Base-by-base conservation (phyloP, 495 filamentous ascomycete genomes). In the Letharia columbiana region DNA sequence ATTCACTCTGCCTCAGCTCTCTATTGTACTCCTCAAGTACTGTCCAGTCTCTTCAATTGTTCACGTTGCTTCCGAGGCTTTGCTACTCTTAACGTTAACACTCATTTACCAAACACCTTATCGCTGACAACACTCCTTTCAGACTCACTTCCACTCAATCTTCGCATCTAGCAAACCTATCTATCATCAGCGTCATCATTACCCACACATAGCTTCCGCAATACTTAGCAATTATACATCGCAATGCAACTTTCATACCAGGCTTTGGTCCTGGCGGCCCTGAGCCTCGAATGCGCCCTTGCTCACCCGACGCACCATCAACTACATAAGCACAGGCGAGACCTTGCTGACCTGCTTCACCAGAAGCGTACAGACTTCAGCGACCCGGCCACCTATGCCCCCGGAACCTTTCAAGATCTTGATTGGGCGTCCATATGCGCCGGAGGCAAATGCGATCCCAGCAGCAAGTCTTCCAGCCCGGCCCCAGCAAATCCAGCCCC, bases 301-400 rank as follows among this genome's bases (percentile, higher is more conserved):
- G 69, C 69, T 13, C 71, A 73, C 56, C 71, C 71, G n/a, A 67
- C 71, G 31, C 66, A 71, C 50, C 71, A 64, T 40, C 66, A 72
- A 61, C 39, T 50, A 35, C 71, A 71, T 50, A 66, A 69, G 61
- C 67, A 71, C 35, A 68, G 61, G 62, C 64, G 64, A 31, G 60
- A 56, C 57, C 47, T 62, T 23, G 60, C 44, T 40, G 65, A 69
- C 60, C 18, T 66, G 47, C 57, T 68, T 15, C 40, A 63, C 15
- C 40, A 62, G 33, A 61, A 62, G 37, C 47, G 50, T 17, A 61
- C 64, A 39, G 59, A 70, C 33, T 72, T 42, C 40, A 69, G 64
- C 28, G 35, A 64, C 23, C 49, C 54, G 12, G 23, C 42, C 6
- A 31, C 40, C 2, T 70, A 70, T 62, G 42, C 50, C 23, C 23